A percentile compares a stretch with the other conserved stretches of the same genome.
Conservation (phyloP, 108 stramenopile genomes). For the Asterionellopsis glacialis region DNA sequence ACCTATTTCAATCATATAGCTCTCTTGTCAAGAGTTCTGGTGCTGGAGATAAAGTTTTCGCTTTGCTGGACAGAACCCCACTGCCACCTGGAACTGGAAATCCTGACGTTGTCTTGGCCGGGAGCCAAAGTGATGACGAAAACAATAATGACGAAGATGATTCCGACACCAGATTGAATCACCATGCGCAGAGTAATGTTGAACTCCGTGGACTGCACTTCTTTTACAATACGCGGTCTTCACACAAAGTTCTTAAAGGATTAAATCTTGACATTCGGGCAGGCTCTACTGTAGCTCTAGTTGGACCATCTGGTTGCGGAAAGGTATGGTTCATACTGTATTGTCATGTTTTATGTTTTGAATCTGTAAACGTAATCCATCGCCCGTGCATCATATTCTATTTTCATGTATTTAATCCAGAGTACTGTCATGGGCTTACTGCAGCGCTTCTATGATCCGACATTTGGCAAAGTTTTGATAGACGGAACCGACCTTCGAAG, state of each 20-base stretch:
- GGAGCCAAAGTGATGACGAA: slow-evolving; percentile 3
- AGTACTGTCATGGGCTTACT: slow-evolving; percentile 85
- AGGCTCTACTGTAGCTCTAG: slow-evolving; percentile 88
- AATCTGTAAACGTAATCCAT: neutral
- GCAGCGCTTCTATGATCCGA: slow-evolving; percentile 91
- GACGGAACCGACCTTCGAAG: slow-evolving; percentile 74
- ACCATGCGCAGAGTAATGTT: slow-evolving; percentile 7
- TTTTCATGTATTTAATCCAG: neutral
- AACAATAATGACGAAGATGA: slow-evolving; percentile 8
- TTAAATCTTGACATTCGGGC: slow-evolving; percentile 64
- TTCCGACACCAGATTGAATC: slow-evolving; percentile 1
- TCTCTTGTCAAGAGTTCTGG: slow-evolving; percentile 88
- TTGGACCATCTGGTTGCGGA: slow-evolving; percentile 87
- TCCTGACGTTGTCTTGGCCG: slow-evolving; percentile 16
- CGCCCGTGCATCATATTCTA: neutral
- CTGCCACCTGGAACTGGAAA: slow-evolving; percentile 71
- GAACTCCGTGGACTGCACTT: slow-evolving; percentile 64
- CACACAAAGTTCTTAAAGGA: slow-evolving; percentile 56
- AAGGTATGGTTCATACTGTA: slow-evolving; percentile 16
- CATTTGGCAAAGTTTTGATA: slow-evolving; percentile 68
- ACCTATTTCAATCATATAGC: slow-evolving; percentile 87
- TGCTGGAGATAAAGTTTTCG: slow-evolving; percentile 93
- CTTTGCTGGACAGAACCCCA: slow-evolving; percentile 65
- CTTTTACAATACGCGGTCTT: slow-evolving; percentile 88
- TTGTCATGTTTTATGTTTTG: neutral